phyloP scores from a whole-genome alignment of 2,329 filamentous ascomycete genomes.

The Harringtonia lauricola region DNA sequence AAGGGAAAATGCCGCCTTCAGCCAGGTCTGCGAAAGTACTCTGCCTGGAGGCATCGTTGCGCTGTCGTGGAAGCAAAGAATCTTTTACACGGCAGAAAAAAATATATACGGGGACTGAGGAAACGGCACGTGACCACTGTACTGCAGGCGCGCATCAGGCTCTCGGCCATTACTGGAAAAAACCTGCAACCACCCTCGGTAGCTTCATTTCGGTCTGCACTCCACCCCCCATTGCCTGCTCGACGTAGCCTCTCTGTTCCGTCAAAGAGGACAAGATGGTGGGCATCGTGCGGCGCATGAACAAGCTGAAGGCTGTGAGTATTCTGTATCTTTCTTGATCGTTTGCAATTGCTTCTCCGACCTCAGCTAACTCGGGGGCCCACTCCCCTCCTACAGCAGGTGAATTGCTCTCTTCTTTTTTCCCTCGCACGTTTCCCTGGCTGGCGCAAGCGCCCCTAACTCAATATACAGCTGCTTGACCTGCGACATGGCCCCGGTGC shows the following conservation, averaged over 20 bases:
- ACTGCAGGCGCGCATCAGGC: too few relatives aligned
- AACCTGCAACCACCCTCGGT: too few relatives aligned
- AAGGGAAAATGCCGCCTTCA: slow-evolving; percentile 8
- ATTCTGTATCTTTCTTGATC: slow-evolving; percentile 3
- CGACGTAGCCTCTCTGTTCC: too few relatives aligned
- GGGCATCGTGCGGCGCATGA: slow-evolving; percentile 54
- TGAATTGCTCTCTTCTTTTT: slow-evolving; percentile 16
- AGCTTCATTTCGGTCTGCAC: too few relatives aligned
- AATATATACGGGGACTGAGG: neutral
- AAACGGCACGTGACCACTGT: too few relatives aligned
- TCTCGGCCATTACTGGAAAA: too few relatives aligned
- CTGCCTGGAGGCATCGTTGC: slow-evolving; percentile 4
- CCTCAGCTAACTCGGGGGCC: neutral
- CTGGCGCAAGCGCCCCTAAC: neutral
- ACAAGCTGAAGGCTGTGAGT: slow-evolving; percentile 61
- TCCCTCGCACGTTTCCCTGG: too few relatives aligned
- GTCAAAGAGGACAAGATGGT: slow-evolving; percentile 19
- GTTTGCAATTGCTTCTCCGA: neutral
- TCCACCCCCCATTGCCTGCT: too few relatives aligned
- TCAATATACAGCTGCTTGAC: slow-evolving; percentile 47
- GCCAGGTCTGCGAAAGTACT: slow-evolving; percentile 6
- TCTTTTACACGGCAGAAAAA: neutral
- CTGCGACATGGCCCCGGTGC: slow-evolving; percentile 77
- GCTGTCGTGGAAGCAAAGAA: neutral
- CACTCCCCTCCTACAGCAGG: slow-evolving; percentile 24